Conservation (phyloP, 2,329 filamentous ascomycete genomes). For the Alternaria arborescens region DNA sequence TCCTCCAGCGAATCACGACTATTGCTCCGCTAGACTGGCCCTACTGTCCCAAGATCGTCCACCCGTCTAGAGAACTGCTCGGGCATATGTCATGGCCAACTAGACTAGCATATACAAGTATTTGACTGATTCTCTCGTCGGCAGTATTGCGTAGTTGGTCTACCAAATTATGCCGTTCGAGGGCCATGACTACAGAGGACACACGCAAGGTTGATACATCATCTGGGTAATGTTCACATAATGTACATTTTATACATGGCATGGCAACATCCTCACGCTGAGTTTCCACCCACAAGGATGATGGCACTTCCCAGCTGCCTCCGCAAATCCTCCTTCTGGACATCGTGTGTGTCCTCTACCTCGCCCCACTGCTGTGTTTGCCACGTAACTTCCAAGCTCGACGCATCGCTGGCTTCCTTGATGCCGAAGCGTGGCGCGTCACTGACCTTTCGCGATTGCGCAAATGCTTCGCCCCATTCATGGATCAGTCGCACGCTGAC, state of each 20-base stretch:
- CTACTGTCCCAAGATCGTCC: not conserved
- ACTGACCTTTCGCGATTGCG: constrained; percentile 58
- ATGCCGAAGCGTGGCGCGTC: constrained; percentile 70
- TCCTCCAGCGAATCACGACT: constrained; percentile 18
- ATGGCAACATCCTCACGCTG: constrained; percentile 10
- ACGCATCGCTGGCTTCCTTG: constrained; percentile 79
- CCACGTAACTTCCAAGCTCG: constrained; percentile 86
- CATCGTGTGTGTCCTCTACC: constrained; percentile 98
- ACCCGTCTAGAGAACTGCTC: not conserved
- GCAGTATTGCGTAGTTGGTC: too few relatives aligned
- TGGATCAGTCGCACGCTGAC: constrained; percentile 78
- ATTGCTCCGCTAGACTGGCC: constrained; percentile 5
- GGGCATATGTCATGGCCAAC: constrained; percentile 5
- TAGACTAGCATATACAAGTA: not conserved
- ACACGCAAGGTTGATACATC: not conserved
- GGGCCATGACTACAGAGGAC: not conserved
- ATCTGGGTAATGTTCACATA: not conserved
- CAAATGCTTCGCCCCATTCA: constrained; percentile 84
- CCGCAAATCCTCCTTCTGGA: constrained; percentile 87
- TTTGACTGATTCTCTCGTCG: not conserved
- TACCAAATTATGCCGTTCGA: not conserved
- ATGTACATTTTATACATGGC: constrained; percentile 3
- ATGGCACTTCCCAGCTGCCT: constrained; percentile 89
- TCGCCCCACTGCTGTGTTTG: constrained; percentile 93
- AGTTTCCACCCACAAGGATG: constrained; percentile 69